Evolutionary conservation across 371 early-diverging fungal genomes (phyloP), one percentile per base, ranked within the genome.

Genomic region (Syncephalastrum sp.): DNA sequence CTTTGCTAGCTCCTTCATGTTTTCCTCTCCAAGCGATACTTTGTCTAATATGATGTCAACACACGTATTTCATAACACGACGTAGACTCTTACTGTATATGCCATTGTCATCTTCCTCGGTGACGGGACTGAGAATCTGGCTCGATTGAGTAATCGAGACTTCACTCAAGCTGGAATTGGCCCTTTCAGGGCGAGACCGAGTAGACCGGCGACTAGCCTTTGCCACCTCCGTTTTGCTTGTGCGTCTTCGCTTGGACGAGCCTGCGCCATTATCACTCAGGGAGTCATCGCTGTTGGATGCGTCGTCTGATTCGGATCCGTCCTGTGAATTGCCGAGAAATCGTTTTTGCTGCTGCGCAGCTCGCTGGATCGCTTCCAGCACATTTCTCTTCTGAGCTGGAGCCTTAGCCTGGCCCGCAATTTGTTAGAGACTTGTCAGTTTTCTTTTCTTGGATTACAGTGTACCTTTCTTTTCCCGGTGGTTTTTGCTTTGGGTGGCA

Each of bases 51-150:
- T 41, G 14, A 10, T 25, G n/a, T 50, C 54, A 38, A 56, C 10
- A 6, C 8, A 33, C 12, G 8, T 48, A 12, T 54, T 25, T 21
- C 43, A 21, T 5, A 56, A 47, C 8, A 54, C 45, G n/a, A 52
- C 55, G 54, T 45, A 16, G 21, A 44, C 15, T 19, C 19, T 47
- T 65, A 75, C 76, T 74, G 58, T 70, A 76, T 33, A 76, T 56
- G 47, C 58, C 63, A 5, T 53, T 50, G 14, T 57, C 47, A 0
- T 46, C 41, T 14, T 62, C 58, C 15, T 61, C 53, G n/a, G 56
- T 51, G 5, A 68, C 61, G 38, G 62, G 72, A 47, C 68, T 64
- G 45, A 75, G 46, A n/a, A 75, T 54, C 15, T 70, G 76, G 51
- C 76, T 75, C 5, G 53, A 51, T 8, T 56, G 61, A 23, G 61